phyloP scores from a whole-genome alignment of 257 asterid species.

The Nicotiana attenuata region DNA sequence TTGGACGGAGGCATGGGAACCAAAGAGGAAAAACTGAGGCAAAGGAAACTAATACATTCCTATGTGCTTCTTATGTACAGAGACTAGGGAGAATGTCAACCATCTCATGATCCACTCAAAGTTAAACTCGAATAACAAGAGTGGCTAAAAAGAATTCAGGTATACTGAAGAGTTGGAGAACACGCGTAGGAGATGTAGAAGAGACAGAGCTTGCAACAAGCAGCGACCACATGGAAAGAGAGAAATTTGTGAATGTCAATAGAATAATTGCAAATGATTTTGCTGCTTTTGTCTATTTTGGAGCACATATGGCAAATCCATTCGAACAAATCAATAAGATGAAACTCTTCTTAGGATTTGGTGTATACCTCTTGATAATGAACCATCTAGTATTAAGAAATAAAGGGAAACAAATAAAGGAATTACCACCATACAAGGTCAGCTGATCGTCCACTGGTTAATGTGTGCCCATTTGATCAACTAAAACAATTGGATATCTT shows the following conservation, averaged over 20 bases:
- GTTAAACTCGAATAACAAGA: background rate
- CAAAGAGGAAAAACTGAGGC: background rate
- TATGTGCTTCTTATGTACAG: background rate
- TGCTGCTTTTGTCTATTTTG: background rate
- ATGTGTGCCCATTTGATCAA: background rate
- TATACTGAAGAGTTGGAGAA: background rate
- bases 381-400: background rate
- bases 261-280: background rate
- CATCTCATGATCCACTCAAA: background rate
- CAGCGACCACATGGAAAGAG: background rate
- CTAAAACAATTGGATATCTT: background rate
- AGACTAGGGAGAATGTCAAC: background rate
- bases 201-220: background rate
- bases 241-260: background rate
- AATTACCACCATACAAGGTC: background rate
- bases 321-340: background rate
- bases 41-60: background rate
- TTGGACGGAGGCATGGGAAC: background rate
- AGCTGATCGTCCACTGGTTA: background rate
- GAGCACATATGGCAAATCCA: background rate
- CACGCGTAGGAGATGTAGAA: background rate
- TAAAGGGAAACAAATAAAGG: background rate
- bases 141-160: background rate
- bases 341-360: background rate
- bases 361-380: background rate